Base-by-base conservation (phyloP, 352 stramenopile species). In the Plasmopara halstedii region DNA sequence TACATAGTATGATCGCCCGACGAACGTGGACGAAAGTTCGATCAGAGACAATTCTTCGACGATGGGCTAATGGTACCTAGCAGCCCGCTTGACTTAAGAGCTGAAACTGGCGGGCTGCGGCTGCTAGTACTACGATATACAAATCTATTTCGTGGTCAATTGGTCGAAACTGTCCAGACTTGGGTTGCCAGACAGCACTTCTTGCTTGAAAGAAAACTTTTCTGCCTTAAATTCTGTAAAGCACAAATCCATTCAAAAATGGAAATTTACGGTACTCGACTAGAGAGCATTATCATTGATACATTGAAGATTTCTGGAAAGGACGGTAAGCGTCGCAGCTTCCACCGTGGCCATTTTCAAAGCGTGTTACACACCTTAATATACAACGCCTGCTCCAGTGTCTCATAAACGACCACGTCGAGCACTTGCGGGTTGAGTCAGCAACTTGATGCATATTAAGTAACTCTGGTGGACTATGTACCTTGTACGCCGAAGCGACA, bases 1-100 rank as follows among this genome's bases (percentile, higher is more conserved):
- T 40, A 40, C n/a, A n/a, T n/a, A n/a, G n/a, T n/a, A n/a, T n/a
- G n/a, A n/a, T 14, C 9, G 29, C 27, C 48, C 45, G 35, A 49
- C 29, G 59, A 68, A 68, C 54, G 15, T 31, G 4, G 32, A 18
- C 50, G 59, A 64, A 67, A 49, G 59, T 62, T 68, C 58, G 31
- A 35, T 35, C 17, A 13, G 34, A 39, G 48, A 50, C 48, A 58
- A 50, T 6, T 31, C n/a, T 31, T 31, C 26, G 26, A 31, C 26
- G 26, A 11, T 11, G 11, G 26, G 6, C 6, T 31, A 31, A n/a
- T n/a, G n/a, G n/a, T n/a, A n/a, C n/a, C n/a, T n/a, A n/a, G n/a
- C n/a, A n/a, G n/a, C n/a, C n/a, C n/a, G n/a, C n/a, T n/a, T n/a
- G n/a, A n/a, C n/a, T n/a, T n/a, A n/a, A n/a, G n/a, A n/a, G n/a